Base-by-base conservation (phyloP, 208 protist genomes). In the Leishmania tarentolae region DNA sequence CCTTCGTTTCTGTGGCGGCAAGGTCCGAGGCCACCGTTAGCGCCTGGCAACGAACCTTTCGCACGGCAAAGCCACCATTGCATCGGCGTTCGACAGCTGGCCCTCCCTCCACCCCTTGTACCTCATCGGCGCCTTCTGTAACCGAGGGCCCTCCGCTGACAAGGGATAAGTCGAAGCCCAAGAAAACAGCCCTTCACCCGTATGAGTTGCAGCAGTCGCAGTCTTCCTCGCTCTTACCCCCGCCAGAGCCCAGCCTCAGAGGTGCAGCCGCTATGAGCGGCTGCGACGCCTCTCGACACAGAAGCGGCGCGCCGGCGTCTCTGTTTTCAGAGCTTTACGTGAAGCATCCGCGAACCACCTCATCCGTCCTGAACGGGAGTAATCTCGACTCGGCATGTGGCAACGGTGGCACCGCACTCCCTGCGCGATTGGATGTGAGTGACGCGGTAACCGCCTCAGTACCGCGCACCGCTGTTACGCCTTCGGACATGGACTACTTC, bases 401-500 rank as follows among this genome's bases (percentile, higher is more conserved):
- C 6, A 50, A 47, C 40, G 77, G 53, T 6, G 53, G 17, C 66
- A 46, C 19, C n/a, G 44, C 65, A 31, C 65, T 28, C 31, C 52
- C 42, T 24, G 68, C 69, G 44, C 70, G 44, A 13, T 40, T 46
- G 21, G 65, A 59, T 31, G 52, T 76, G 3, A 35, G 44, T 28
- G 68, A 19, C 46, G 57, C 15, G 52, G 75, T 56, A 24, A 8
- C 47, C 40, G 47, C 44, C 5, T 35, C 61, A 8, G 61, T 59
- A 8, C 53, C 56, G 47, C 73, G 56, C 35, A 24, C n/a, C n/a
- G 11, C 63, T 21, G 21, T 44, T 3, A 76, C 56, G 6, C n/a
- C 50, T 15, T 44, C 68, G 21, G 68, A 24, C 37, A 74, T 44
- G 56, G 72, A 85, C 47, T 91, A 81, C 75, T 91, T 91, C 40